Base-by-base conservation (phyloP, 1,284 basidiomycete species). In the Sanghuangporus baumii region DNA sequence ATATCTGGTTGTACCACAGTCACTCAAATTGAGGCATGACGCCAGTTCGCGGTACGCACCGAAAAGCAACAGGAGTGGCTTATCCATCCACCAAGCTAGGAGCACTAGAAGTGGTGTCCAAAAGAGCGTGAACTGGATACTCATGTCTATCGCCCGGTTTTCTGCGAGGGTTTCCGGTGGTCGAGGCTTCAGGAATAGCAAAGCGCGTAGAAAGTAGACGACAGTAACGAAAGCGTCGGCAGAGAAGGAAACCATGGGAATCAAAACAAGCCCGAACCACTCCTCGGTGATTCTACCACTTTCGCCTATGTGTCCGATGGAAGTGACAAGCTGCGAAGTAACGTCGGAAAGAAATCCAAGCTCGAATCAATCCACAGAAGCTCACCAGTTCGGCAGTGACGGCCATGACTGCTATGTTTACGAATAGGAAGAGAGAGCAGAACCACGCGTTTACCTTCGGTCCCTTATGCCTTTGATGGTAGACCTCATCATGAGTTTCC, bases 231-330 rank as follows among this genome's bases (percentile, higher is more conserved):
- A 73, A 48, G 84, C 88, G 69, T 89, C 86, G 1, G 84, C 86
- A 4, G 84, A 81, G 73, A 86, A 90, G 2, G 87, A 88, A 12
- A 88, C 79, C 57, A 89, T 73, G 0, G 88, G 88, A 1, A 89
- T 78, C 6, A 90, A 75, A 55, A 89, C 77, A 61, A 89, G 73
- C 31, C 88, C 88, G 68, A 89, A 88, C 85, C 85, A 88, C 81
- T 86, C 85, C 67, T 78, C 70, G 57, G 73, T 60, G 20, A 86
- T 82, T 9, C 71, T 64, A 3, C 74, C 71, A 16, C 67, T 59
- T 63, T 79, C 73, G 26, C 79, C 75, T 16, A 88, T 79, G 37
- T 73, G 74, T 55, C 86, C 81, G 46, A 88, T 80, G 65, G 81
- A 83, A 65, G 84, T 80, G 0, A 88, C 85, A 9, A 89, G 75